Evolutionary conservation across 2,329 filamentous ascomycete genomes (phyloP), one percentile per base, ranked within the genome.

Genomic region (Botryotinia globosa): DNA sequence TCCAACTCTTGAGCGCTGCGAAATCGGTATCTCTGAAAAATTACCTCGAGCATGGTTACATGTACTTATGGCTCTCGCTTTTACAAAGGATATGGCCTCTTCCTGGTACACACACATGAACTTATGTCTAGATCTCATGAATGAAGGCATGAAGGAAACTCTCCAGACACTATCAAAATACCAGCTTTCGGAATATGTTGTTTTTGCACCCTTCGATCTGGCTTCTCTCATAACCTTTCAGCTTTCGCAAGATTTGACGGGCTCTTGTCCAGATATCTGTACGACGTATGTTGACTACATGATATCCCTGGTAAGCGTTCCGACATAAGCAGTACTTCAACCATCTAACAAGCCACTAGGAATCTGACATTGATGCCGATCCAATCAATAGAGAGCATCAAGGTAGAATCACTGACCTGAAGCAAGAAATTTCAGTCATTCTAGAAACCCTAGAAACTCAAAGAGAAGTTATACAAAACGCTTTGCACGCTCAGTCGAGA

Each of bases 401-500:
- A 73, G 74, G 76, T 45, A 67, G 70, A 67, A 74, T 78, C 39
- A 72, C 73, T 22, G 74, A 63, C 22, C 59, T 78, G 20, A 75
- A 76, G 44, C 76, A 78, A 69, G 76, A 78, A 54, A 76, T 77
- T 42, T 74, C 74, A 22, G 73, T 76, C 22, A 75, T 77, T 37
- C 66, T 58, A 1, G 75, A 76, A 44, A 78, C 76, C 10, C 63
- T 78, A n/a, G 64, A 74, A 42, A 65, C 54, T 10, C 76, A 78
- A 48, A 65, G 69, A 37, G 48, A 61, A 63, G 45, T 77, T 4
- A 64, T 76, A 22, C 5, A 45, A 14, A 56, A 69, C 22, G 58
- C 68, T 32, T 44, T 39, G n/a, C 12, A 68, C 10, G 48, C 37
- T 25, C 65, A 42, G 44, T 42, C 37, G 22, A 51, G 65, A 6